phyloP scores from a whole-genome alignment of 768 basidiomycete species.

The Podaxis sp. region DNA sequence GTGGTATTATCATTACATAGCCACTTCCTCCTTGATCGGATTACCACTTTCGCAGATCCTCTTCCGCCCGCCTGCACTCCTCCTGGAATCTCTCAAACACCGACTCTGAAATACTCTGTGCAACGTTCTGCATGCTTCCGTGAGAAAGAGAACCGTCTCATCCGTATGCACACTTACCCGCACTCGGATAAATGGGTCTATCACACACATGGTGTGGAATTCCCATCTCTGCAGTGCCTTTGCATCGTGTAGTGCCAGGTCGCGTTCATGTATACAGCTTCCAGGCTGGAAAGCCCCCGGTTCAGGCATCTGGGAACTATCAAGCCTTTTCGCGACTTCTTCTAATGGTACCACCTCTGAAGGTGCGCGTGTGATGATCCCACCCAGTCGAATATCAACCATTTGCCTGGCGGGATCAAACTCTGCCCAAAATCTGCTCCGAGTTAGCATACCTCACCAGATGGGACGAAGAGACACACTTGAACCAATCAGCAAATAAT shows the following conservation, averaged over 20 bases:
- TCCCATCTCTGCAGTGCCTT: background rate
- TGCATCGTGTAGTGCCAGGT: background rate
- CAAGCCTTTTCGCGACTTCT: background rate
- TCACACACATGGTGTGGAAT: slow-evolving; percentile 17
- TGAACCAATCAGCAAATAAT: slow-evolving; percentile 36
- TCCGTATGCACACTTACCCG: slow-evolving; percentile 24
- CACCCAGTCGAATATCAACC: slow-evolving; percentile 38
- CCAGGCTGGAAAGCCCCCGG: background rate
- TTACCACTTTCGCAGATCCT: background rate
- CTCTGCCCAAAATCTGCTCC: slow-evolving; percentile 41
- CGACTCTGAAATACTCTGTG: background rate
- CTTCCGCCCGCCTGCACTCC: slow-evolving; percentile 1
- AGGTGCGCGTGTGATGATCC: slow-evolving; percentile 21
- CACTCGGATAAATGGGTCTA: slow-evolving; percentile 36
- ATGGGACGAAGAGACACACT: slow-evolving; percentile 25
- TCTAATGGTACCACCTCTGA: background rate
- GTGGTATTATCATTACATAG: slow-evolving; percentile 11
- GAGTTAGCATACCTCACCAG: background rate
- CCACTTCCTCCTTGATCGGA: slow-evolving; percentile 9
- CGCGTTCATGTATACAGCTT: background rate
- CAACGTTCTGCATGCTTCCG: background rate
- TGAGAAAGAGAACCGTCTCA: background rate
- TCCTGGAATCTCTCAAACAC: slow-evolving; percentile 7
- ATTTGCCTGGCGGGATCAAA: slow-evolving; percentile 28
- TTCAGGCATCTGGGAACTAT: background rate